Conservation (phyloP, 495 filamentous ascomycete species). For the Recurvomyces mirabilis region DNA sequence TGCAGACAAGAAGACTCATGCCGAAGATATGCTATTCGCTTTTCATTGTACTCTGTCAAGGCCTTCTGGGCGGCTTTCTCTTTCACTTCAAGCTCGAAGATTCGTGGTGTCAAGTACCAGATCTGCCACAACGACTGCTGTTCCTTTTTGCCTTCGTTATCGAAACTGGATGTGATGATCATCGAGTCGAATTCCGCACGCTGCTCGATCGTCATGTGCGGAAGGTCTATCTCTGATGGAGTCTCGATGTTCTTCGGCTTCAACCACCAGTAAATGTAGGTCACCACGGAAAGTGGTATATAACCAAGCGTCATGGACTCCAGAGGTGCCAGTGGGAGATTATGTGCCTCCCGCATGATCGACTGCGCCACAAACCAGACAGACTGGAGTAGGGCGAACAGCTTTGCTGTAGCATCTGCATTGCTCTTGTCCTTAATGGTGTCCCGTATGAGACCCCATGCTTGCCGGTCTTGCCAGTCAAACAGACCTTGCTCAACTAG, state of each 20-base stretch:
- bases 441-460: conserved; percentile 29
- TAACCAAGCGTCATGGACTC: conserved; percentile 33
- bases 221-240: conserved; percentile 29
- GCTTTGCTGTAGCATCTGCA: conserved; percentile 29
- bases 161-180: conserved; percentile 24
- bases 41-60: not conserved
- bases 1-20: not conserved
- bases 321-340: conserved; percentile 29
- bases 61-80: conserved; percentile 11
- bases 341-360: conserved; percentile 24
- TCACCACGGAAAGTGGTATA: conserved; percentile 28
- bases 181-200: conserved; percentile 24
- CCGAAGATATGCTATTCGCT: not conserved
- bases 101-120: conserved; percentile 25
- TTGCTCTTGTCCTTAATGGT: conserved; percentile 33
- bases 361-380: conserved; percentile 30
- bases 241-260: conserved; percentile 32
- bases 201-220: conserved; percentile 25
- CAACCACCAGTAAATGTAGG: conserved; percentile 34
- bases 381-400: conserved; percentile 27
- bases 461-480: conserved; percentile 24
- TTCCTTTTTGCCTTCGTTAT: conserved; percentile 23
- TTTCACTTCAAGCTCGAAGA: conserved; percentile 26
- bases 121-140: conserved; percentile 23
- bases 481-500: conserved; percentile 26